Evolutionary conservation across 139 green algal species (phyloP), one percentile per base, ranked within the genome.

Genomic region (Haematococcus sp.): DNA sequence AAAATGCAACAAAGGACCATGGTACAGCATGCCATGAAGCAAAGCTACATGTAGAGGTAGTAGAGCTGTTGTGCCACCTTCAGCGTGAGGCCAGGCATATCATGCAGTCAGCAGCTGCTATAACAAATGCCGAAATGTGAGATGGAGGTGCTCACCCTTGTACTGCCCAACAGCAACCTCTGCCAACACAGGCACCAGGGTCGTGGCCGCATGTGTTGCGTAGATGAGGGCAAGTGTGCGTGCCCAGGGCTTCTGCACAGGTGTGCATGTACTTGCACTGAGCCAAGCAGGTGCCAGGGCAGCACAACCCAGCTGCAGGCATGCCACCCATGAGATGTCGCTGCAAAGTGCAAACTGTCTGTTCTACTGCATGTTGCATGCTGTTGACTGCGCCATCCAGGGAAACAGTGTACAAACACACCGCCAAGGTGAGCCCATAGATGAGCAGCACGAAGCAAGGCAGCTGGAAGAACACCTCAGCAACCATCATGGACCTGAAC

Each of bases 381-480:
- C 28, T 40, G 28, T 22, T 2, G 17, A 65, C 58, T 22, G 3
- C n/a, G 4, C n/a, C n/a, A 40, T 28, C 17, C 9, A 34, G 23
- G 23, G n/a, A 34, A 9, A 11, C 17, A 16, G n/a, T 40, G n/a
- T 65, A n/a, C 58, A 49, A 22, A 65, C 58, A 22, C 58, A 65
- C 58, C 58, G 25, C 30, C 33, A 4, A 33, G 4, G 25, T 65
- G 11, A 65, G 25, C 3, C 58, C 58, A 3, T 35, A 35, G n/a
- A 34, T 34, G n/a, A 65, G 25, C n/a, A 65, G 58, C 58, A 65
- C n/a, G 25, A 65, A 65, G 58, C n/a, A 65, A 22, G 58, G 58
- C 25, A 65, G 25, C 58, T 65, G 58, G 25, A 65, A 65, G 9
- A 65, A 33, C 23, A 65, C n/a, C 58, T 65, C 58, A 3, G n/a